A percentile compares a stretch with the other conserved stretches of the same genome.
Evolutionary conservation across 2,329 filamentous ascomycete species (phyloP).

Genomic region (Hypoxylon sp.): DNA sequence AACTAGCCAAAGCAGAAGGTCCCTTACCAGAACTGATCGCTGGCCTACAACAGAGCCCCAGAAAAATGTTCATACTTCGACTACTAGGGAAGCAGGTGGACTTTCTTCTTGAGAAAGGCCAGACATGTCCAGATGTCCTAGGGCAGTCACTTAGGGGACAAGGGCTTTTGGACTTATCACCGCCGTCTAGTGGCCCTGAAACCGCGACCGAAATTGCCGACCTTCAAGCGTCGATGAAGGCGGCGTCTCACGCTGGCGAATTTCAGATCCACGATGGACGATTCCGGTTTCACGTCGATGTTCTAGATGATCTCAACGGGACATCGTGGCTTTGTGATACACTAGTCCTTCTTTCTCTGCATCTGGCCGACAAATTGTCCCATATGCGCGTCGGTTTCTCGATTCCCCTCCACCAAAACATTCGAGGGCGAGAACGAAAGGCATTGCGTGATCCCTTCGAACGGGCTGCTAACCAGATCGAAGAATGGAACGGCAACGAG

Average conservation of each 20-base stretch:
- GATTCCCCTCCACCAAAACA: slow-evolving; percentile 1
- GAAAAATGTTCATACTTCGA: background rate
- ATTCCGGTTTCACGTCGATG: background rate
- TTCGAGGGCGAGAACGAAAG: background rate
- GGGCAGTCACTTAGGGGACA: background rate
- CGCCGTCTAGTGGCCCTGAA: background rate
- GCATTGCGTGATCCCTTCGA: background rate
- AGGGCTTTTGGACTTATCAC: background rate
- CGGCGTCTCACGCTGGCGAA: background rate
- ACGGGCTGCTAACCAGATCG: background rate
- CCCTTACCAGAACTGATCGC: background rate
- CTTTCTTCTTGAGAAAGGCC: background rate
- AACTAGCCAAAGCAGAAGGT: background rate
- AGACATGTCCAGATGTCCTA: background rate
- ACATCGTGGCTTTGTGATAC: slow-evolving; percentile 8
- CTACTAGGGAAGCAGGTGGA: slow-evolving; percentile 4
- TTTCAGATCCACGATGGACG: background rate
- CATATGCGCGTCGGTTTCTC: slow-evolving; percentile 6
- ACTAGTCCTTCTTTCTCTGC: slow-evolving; percentile 5
- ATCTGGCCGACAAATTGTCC: slow-evolving; percentile 7
- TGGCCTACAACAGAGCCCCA: background rate
- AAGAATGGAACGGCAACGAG: background rate
- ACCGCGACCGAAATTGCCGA: background rate
- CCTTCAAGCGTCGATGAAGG: background rate
- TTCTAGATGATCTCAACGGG: background rate